phyloP scores from a whole-genome alignment of 1,139 yeast species.

The Yarrowia galli region DNA sequence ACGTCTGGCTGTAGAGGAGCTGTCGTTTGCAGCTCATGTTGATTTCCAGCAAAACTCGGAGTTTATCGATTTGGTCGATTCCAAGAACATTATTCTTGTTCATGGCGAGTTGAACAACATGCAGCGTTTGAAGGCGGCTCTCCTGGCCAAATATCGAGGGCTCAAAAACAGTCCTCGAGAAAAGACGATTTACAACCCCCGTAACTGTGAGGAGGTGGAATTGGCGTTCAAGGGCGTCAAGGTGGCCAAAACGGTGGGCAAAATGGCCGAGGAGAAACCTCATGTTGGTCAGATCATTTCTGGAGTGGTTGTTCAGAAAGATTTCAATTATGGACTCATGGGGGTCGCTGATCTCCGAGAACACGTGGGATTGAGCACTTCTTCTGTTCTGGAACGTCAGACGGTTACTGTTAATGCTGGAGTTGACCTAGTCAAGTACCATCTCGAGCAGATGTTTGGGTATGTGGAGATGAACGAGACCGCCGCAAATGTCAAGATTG shows the following conservation, averaged over 20 bases:
- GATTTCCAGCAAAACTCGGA: slow-evolving; percentile 93
- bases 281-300: slow-evolving; percentile 61
- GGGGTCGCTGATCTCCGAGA: slow-evolving; percentile 88
- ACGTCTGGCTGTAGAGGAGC: slow-evolving; percentile 87
- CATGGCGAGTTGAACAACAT: slow-evolving; percentile 99
- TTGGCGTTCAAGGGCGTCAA: slow-evolving; percentile 83
- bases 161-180: slow-evolving; percentile 88
- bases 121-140: slow-evolving; percentile 95
- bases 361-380: slow-evolving; percentile 84
- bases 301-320: slow-evolving; percentile 92
- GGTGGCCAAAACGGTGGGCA: slow-evolving; percentile 84
- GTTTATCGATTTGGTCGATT: slow-evolving; percentile 86
- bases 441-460: slow-evolving; percentile 95
- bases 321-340: slow-evolving; percentile 83
- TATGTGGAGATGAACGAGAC: slow-evolving; percentile 61
- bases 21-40: slow-evolving; percentile 98
- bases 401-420: slow-evolving; percentile 80
- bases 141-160: slow-evolving; percentile 82
- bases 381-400: slow-evolving; percentile 83
- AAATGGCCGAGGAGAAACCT: slow-evolving; percentile 62
- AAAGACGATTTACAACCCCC: slow-evolving; percentile 91
- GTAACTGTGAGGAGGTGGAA: slow-evolving; percentile 82
- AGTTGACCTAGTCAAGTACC: slow-evolving; percentile 82
- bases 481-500: slow-evolving; percentile 24
- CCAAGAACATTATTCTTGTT: slow-evolving; percentile 78